Percentiles rank a stretch among this genome's conserved stretches.
Evolutionary conservation across 805 yeast genomes (phyloP).

Genomic region (Candida nitratophila): DNA sequence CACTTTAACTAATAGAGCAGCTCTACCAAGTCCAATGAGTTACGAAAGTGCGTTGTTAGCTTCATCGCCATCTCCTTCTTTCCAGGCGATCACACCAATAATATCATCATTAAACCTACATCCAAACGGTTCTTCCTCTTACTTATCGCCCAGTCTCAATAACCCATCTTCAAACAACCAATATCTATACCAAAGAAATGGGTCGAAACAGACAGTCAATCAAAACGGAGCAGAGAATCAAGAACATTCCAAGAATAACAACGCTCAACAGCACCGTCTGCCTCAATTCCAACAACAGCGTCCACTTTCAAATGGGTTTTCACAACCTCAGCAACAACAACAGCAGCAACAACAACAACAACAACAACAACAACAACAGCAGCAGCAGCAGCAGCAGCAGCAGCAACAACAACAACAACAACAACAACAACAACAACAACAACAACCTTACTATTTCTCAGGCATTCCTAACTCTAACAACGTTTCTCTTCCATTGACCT

Average conservation of each 20-base stretch:
- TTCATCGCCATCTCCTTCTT: constrained; percentile 5
- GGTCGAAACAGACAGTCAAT: not conserved
- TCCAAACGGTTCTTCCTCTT: not conserved
- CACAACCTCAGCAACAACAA: no score
- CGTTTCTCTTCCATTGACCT: not conserved
- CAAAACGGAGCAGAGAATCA: no score
- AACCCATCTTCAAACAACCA: not conserved
- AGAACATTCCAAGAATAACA: no score
- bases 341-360: no score
- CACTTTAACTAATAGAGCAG: constrained; percentile 1
- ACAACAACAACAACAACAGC: not conserved
- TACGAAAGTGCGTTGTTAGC: constrained; percentile 1
- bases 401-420: not conserved
- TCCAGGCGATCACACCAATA: not conserved
- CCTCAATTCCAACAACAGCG: no score
- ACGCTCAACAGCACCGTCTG: no score
- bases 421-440: not conserved
- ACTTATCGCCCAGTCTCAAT: not conserved
- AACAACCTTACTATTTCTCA: not conserved
- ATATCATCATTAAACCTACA: not conserved
- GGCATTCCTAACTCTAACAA: not conserved
- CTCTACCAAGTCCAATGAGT: constrained; percentile 5
- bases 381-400: not conserved
- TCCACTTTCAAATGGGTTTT: no score
- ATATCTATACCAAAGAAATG: not conserved